Base-by-base conservation (phyloP, 352 stramenopile species). In the Phytophthora sp. region DNA sequence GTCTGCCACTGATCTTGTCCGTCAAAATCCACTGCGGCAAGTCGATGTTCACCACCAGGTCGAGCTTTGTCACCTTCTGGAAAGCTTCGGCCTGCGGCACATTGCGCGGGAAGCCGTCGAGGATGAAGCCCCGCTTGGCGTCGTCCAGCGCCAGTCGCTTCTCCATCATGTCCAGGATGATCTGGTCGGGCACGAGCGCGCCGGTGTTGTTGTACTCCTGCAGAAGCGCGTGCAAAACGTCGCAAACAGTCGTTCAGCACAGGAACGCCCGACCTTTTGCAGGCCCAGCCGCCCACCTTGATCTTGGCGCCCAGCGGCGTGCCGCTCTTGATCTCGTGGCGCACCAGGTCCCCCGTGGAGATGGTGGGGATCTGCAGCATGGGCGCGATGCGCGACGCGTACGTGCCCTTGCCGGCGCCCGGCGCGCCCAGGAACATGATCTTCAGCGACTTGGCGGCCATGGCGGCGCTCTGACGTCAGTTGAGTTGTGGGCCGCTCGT, bases 371-470 rank as follows among this genome's bases (percentile, higher is more conserved):
- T 93, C 52, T 89, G 61, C 50, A 97, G 74, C 70, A 89, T 82
- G 9, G 83, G 82, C n/a, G 88, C 85, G 32, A 97, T 93, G 52
- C 87, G 87, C 35, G 76, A 85, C 24, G 89, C 88, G 62, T 97
- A 97, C 39, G 91, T 97, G 62, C 91, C 91, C 74, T 97, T 97
- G 62, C 91, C 91, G 3, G 89, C 88, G 49, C 91, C 91, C 0
- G 91, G 91, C 32, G 91, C 87, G 9, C 91, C 91, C 4, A 97
- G 84, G 61, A 97, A 96, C 87, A 97, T 95, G 73, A 97, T 88
- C 62, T 87, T 89, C 50, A 91, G 73, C 62, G 82, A 66, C 41
- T 62, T 73, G 49, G 58, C 35, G n/a, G 61, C 59, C 63, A 77
- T 79, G 11, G 4, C 35, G 45, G 17, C 38, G 21, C 20, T 7